Evolutionary conservation across 164 flowering plant species (phyloP).

Genomic region (Dillenia suffruticosa): DNA sequence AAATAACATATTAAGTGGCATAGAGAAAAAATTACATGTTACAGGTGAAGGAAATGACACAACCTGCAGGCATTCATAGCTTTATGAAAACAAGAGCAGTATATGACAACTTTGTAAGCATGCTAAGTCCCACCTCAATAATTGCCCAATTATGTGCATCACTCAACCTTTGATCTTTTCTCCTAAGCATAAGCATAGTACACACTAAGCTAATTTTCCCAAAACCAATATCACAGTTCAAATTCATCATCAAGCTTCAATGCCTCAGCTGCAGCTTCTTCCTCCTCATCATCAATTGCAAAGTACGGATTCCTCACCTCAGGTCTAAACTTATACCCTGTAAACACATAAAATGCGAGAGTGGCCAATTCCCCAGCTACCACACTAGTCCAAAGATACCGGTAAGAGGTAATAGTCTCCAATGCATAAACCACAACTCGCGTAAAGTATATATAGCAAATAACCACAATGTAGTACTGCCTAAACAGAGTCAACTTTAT

Average conservation of each 20-base stretch:
- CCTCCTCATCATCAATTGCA: conserved; percentile 9
- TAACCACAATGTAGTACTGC: conserved; percentile 9
- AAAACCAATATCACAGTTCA: not conserved
- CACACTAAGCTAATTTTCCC: too few species aligned
- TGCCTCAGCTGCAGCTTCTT: conserved; percentile 7
- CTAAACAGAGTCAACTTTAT: conserved; percentile 4
- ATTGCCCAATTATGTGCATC: too few species aligned
- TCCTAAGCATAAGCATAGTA: too few species aligned
- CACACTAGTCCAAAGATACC: conserved; percentile 4
- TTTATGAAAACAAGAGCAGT: too few species aligned
- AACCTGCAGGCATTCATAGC: too few species aligned
- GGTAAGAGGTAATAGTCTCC: conserved; percentile 6
- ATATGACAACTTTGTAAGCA: too few species aligned
- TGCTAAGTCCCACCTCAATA: too few species aligned
- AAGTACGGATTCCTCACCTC: conserved; percentile 3
- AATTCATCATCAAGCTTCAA: conserved; percentile 10
- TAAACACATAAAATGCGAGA: conserved; percentile 7
- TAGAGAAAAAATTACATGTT: too few species aligned
- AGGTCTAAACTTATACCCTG: conserved; percentile 4
- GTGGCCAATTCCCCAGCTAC: conserved; percentile 10
- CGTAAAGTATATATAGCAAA: conserved; percentile 7
- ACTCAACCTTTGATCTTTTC: too few species aligned
- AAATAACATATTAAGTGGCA: too few species aligned
- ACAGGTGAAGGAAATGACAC: too few species aligned
- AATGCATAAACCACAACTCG: conserved; percentile 5